Conservation (phyloP, 164 flowering plant species). For the Aristolochia fimbriata region DNA sequence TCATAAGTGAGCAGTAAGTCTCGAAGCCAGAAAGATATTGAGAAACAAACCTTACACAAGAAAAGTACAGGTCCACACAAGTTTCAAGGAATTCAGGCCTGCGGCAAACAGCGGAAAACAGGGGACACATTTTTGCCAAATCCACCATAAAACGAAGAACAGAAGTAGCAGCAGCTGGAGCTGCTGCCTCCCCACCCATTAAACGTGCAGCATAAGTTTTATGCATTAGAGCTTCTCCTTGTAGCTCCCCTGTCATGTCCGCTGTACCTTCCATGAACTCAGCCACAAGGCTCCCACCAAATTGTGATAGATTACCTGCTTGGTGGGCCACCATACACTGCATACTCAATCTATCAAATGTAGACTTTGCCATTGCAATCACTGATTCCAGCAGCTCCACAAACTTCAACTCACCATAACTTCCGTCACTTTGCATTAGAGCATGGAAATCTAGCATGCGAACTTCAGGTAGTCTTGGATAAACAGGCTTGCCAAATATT, state of each 20-base stretch:
- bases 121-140: conserved; percentile 90
- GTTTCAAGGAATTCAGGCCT: conserved; percentile 82
- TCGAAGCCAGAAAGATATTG: neutral
- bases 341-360: conserved; percentile 80
- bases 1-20: neutral
- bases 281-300: conserved; percentile 66
- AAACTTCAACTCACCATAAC: conserved; percentile 64
- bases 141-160: conserved; percentile 97
- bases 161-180: conserved; percentile 97
- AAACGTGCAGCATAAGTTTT: conserved; percentile 98
- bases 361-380: conserved; percentile 86
- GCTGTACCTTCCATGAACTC: conserved; percentile 76
- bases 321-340: conserved; percentile 85
- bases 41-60: conserved; percentile 72
- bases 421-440: conserved; percentile 83
- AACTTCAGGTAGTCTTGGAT: conserved; percentile 97
- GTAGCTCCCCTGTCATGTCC: conserved; percentile 89
- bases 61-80: conserved; percentile 88
- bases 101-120: conserved; percentile 75
- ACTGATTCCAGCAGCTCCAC: conserved; percentile 85
- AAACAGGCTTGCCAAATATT: conserved; percentile 92
- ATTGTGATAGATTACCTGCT: conserved; percentile 80
- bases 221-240: conserved; percentile 98
- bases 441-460: conserved; percentile 99
- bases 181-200: conserved; percentile 99